These are phyloP conservation scores for Choanephora cucurbitarum DNA, from an alignment of 371 early-diverging fungal species.

Conservation along the genomic window DNA sequence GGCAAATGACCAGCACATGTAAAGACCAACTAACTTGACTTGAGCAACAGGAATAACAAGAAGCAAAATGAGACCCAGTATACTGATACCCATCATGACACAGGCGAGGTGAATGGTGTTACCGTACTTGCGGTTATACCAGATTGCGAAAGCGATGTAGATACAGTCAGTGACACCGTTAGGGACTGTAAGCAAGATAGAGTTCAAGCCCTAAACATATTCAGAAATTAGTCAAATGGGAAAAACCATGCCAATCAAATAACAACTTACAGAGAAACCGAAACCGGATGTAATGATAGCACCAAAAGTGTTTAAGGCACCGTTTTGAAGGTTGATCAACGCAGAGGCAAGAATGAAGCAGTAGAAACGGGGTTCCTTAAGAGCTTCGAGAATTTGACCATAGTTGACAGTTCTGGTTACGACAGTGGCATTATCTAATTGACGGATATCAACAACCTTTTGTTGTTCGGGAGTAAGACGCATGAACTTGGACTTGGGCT, in stretches of 20 bases:
- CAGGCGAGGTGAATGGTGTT: conserved; percentile 34
- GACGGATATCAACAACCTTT: conserved; percentile 34
- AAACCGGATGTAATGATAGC: conserved; percentile 39
- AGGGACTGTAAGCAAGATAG: conserved; percentile 44
- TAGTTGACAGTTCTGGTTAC: conserved; percentile 10
- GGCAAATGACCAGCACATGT: conserved; percentile 37
- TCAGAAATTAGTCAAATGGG: neutral
- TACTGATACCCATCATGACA: conserved; percentile 23
- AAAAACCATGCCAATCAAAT: no score
- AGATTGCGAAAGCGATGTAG: conserved; percentile 35
- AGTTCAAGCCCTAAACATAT: conserved; percentile 27
- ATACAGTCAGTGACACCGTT: conserved; percentile 36
- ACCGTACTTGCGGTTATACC: conserved; percentile 37
- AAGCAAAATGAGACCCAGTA: conserved; percentile 39
- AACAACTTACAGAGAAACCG: conserved; percentile 44
- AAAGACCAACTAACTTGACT: conserved; percentile 38
- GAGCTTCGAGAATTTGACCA: conserved; percentile 17
- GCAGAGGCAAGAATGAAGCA: conserved; percentile 29
- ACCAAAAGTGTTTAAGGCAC: conserved; percentile 39
- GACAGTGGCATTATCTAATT: conserved; percentile 30
- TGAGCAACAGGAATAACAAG: conserved; percentile 39
- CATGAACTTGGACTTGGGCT: conserved; percentile 32
- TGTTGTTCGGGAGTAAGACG: conserved; percentile 38
- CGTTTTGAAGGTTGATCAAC: conserved; percentile 41
- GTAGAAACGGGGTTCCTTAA: conserved; percentile 25